phyloP scores from a whole-genome alignment of 257 asterid species.

The Perilla frutescens region DNA sequence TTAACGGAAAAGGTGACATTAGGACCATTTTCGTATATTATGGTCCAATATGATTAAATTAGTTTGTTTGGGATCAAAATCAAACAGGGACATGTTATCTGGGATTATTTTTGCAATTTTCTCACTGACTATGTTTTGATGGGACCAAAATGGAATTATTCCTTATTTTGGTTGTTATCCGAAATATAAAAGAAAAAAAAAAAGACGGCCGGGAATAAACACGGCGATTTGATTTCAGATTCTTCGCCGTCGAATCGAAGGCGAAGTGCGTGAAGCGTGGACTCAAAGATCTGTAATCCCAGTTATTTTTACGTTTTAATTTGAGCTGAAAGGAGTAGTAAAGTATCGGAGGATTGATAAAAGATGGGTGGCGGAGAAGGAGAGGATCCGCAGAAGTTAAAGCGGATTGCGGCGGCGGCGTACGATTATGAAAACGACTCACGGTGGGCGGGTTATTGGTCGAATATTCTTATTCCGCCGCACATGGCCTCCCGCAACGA shows the following conservation, averaged over 20 bases:
- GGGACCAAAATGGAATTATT: too few relatives aligned
- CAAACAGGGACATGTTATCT: too few relatives aligned
- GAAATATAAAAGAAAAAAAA: not conserved
- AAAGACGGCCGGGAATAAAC: not conserved
- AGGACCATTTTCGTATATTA: too few relatives aligned
- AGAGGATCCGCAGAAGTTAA: slow-evolving; percentile 82
- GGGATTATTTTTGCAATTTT: too few relatives aligned
- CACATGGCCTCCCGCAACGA: slow-evolving; percentile 79
- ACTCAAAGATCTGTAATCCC: slow-evolving; percentile 1
- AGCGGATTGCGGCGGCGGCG: slow-evolving; percentile 84
- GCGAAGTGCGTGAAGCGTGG: not conserved
- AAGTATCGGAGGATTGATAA: not conserved
- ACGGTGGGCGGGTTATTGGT: slow-evolving; percentile 92
- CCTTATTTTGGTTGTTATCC: too few relatives aligned
- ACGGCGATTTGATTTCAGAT: slow-evolving; percentile 1
- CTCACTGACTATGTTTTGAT: too few relatives aligned
- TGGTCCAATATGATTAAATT: too few relatives aligned
- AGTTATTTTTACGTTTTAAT: not conserved
- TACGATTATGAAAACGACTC: slow-evolving; percentile 87
- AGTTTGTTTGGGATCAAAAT: too few relatives aligned
- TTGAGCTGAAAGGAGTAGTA: not conserved
- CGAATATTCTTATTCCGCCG: slow-evolving; percentile 93
- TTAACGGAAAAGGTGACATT: too few relatives aligned
- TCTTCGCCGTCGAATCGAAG: slow-evolving; percentile 10
- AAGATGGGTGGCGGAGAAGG: slow-evolving; percentile 62